Evolutionary conservation across 2,329 filamentous ascomycete species (phyloP).

Genomic region (Colletotrichum chrysophilum): DNA sequence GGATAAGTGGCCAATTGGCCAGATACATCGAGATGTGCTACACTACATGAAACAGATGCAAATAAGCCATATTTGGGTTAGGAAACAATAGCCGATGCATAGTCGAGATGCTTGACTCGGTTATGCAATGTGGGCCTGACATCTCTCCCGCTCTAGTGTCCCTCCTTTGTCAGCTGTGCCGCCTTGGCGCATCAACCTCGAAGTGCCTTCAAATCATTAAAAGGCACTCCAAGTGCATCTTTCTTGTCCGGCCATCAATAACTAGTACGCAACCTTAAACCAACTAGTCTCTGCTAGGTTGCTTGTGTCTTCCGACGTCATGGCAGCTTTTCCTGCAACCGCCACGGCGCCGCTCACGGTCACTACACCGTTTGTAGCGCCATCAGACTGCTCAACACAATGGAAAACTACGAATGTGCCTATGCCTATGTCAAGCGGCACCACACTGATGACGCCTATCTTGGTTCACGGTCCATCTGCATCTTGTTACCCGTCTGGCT

Average conservation of each 20-base stretch:
- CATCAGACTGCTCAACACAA: background rate
- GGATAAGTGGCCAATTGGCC: no score
- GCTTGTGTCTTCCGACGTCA: background rate
- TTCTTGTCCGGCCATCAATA: background rate
- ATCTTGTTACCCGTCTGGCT: background rate
- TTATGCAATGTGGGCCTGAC: no score
- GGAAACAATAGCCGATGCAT: no score
- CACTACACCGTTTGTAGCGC: background rate
- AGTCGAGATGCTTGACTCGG: no score
- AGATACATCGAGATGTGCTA: no score
- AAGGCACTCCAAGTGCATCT: background rate
- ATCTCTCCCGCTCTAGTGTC: background rate
- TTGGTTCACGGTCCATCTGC: background rate
- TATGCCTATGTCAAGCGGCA: background rate
- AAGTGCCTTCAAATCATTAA: background rate
- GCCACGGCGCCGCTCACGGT: background rate
- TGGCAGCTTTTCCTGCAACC: background rate
- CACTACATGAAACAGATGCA: no score
- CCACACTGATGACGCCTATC: background rate
- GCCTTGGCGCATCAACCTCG: background rate
- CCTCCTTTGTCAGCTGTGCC: background rate
- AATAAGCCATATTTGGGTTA: no score
- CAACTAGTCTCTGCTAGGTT: background rate
- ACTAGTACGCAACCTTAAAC: rapidly evolving
- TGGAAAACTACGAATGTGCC: background rate